These are phyloP conservation scores for Tetragonia tetragonoides DNA, from an alignment of 148 eudicot species.

Conservation along the genomic window DNA sequence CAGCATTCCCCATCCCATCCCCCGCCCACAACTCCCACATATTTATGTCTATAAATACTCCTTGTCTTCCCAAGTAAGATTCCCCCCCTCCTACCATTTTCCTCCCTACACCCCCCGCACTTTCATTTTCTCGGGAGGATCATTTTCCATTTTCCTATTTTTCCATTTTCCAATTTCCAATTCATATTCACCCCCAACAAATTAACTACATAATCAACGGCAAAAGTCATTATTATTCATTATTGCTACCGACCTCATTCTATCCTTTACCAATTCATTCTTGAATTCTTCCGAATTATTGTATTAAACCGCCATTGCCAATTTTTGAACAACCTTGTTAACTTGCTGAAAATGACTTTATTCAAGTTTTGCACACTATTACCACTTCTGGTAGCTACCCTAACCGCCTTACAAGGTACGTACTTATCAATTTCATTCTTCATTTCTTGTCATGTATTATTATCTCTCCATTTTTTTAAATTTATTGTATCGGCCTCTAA, in stretches of 20 bases:
- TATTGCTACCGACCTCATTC: too few species aligned
- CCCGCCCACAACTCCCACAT: too few species aligned
- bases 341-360: background rate
- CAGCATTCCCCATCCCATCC: too few species aligned
- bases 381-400: background rate
- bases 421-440: background rate
- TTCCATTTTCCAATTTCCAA: background rate
- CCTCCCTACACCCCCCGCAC: background rate
- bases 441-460: background rate
- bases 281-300: background rate
- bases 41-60: background rate
- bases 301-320: background rate
- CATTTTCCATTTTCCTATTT: background rate
- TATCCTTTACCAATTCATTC: background rate
- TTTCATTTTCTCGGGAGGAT: background rate
- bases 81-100: conserved; percentile 16
- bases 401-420: conserved; percentile 11
- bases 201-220: too few species aligned
- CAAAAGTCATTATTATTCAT: too few species aligned
- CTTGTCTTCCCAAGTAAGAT: conserved; percentile 14
- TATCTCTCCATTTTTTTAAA: too few species aligned
- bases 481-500: background rate
- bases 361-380: background rate
- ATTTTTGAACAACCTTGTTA: background rate
- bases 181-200: too few species aligned